Evolutionary conservation across 2,329 filamentous ascomycete genomes (phyloP).

Genomic region (Clarireedia monteithiana): DNA sequence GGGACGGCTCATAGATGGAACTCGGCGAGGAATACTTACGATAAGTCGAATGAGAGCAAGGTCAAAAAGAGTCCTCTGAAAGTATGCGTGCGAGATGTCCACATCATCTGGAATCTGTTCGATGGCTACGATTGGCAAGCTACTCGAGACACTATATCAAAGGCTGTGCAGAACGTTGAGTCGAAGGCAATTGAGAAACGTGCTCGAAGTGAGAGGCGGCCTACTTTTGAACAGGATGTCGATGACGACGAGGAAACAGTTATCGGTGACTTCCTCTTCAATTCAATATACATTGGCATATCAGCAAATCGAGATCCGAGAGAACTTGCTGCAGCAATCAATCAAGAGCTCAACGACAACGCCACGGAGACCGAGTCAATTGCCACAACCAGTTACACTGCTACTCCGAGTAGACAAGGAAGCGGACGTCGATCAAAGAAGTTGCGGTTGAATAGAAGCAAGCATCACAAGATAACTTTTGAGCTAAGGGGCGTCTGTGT

Average conservation of each 20-base stretch:
- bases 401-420: slow-evolving; percentile 44
- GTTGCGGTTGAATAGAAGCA: slow-evolving; percentile 75
- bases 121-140: slow-evolving; percentile 95
- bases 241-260: slow-evolving; percentile 77
- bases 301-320: slow-evolving; percentile 77
- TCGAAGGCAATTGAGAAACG: slow-evolving; percentile 70
- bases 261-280: slow-evolving; percentile 94
- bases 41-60: slow-evolving; percentile 52
- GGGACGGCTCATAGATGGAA: slow-evolving; percentile 74
- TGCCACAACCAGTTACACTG: slow-evolving; percentile 64
- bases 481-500: slow-evolving; percentile 79
- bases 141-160: slow-evolving; percentile 78
- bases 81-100: slow-evolving; percentile 74
- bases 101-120: slow-evolving; percentile 95
- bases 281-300: slow-evolving; percentile 96
- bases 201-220: slow-evolving; percentile 48
- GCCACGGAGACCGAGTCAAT: slow-evolving; percentile 86
- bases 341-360: slow-evolving; percentile 78
- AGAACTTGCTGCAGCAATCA: slow-evolving; percentile 77
- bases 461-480: slow-evolving; percentile 90
- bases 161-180: slow-evolving; percentile 85
- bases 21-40: slow-evolving; percentile 67
- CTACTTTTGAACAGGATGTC: slow-evolving; percentile 53
- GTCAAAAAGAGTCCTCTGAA: slow-evolving; percentile 63
- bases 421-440: slow-evolving; percentile 38